These are phyloP conservation scores for Syzygium aromaticum DNA, from an alignment of 345 rosid genomes.

Conservation along the genomic window DNA sequence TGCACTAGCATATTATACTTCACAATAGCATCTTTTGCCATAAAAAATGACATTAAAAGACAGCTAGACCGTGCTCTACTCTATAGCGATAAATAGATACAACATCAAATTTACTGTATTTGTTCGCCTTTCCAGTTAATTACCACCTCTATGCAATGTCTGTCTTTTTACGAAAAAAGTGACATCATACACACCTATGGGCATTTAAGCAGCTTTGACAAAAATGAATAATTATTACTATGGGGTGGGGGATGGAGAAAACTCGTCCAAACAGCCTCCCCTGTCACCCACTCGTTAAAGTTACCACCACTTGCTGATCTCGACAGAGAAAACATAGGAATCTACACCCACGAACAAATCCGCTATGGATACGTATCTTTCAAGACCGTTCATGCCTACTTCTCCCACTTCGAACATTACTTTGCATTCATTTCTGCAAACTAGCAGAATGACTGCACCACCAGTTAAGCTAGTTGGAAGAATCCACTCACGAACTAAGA, in stretches of 20 bases:
- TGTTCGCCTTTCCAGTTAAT: background rate
- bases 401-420: background rate
- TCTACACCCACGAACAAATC: background rate
- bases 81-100: background rate
- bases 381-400: background rate
- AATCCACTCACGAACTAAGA: background rate
- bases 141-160: background rate
- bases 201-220: background rate
- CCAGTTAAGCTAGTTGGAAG: background rate
- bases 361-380: fast-evolving
- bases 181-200: background rate
- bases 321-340: background rate
- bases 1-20: background rate
- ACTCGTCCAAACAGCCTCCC: background rate
- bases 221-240: background rate
- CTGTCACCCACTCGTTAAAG: background rate
- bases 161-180: background rate
- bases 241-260: background rate
- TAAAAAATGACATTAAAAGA: background rate
- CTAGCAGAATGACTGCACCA: background rate
- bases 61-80: background rate
- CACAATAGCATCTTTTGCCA: background rate
- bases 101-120: fast-evolving
- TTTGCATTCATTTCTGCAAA: background rate
- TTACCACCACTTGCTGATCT: background rate